Evolutionary conservation across 768 basidiomycete species (phyloP).

Genomic region (Kwoniella sp.): DNA sequence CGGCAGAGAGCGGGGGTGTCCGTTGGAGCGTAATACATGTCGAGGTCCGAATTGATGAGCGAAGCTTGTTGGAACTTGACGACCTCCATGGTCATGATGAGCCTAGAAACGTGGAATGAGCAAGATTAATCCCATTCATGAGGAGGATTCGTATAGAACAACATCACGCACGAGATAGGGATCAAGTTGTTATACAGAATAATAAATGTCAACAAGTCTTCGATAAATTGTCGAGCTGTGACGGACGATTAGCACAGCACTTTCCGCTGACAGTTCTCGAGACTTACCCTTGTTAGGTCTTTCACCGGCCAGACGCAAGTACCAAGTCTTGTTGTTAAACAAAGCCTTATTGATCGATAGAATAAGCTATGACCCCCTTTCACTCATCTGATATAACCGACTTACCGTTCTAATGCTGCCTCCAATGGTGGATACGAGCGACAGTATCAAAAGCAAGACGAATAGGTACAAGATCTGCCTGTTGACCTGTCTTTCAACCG

Average conservation of each 20-base stretch:
- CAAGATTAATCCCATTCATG: neutral
- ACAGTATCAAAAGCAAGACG: slow-evolving; percentile 79
- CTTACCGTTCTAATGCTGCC: slow-evolving; percentile 73
- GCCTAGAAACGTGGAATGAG: slow-evolving; percentile 48
- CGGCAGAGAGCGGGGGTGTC: slow-evolving; percentile 96
- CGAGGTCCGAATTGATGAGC: slow-evolving; percentile 93
- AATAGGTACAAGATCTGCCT: slow-evolving; percentile 95
- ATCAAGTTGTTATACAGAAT: slow-evolving; percentile 99
- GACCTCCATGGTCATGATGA: slow-evolving; percentile 99
- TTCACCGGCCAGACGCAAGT: slow-evolving; percentile 60
- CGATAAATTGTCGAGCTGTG: slow-evolving; percentile 29
- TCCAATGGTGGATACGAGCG: slow-evolving; percentile 87
- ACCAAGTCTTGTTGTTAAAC: slow-evolving; percentile 26
- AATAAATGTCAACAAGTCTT: slow-evolving; percentile 64
- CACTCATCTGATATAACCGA: neutral
- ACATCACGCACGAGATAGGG: slow-evolving; percentile 76
- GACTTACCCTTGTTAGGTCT: slow-evolving; percentile 61
- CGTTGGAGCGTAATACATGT: slow-evolving; percentile 95
- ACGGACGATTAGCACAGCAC: neutral
- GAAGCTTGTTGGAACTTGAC: slow-evolving; percentile 98
- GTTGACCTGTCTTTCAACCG: slow-evolving; percentile 94
- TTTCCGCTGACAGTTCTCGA: neutral
- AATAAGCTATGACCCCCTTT: neutral
- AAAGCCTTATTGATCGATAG: slow-evolving; percentile 1
- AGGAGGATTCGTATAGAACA: neutral